Base-by-base conservation (phyloP, 2,329 filamentous ascomycete species). In the Dendryphion nanum region DNA sequence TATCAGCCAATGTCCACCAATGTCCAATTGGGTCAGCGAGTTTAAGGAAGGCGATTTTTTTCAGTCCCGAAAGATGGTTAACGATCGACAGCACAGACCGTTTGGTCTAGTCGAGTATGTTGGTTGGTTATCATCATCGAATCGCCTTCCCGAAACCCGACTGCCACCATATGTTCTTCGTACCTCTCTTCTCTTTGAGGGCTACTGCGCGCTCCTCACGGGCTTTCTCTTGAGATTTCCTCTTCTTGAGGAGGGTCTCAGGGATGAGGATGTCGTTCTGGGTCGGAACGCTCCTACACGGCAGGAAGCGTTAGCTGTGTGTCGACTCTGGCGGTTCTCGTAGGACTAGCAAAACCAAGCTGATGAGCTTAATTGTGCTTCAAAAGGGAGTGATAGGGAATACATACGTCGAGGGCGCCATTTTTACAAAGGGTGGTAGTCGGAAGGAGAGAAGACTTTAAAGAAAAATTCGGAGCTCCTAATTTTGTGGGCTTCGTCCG, bases 31-130 rank as follows among this genome's bases (percentile, higher is more conserved):
- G 12, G 10, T 14, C 10, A 30, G 29, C 12, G 16, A 30, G n/a
- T 8, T 45, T 34, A 38, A 45, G 44, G 48, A 55, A 49, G 52
- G 48, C 53, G 48, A 55, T 55, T 7, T 46, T 57, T 47, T 53
- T 97, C 93, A 96, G 89, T 88, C 89, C 91, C 89, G 89, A 95
- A 95, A 95, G 89, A 95, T 95, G 89, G 88, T 94, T 88, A 83
- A 89, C 80, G 79, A 79, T 86, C 88, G 89, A 96, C 91, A 95
- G 78, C 93, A 98, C 95, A 70, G 93, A 91, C 87, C 73, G 63
- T 57, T 52, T 70, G 75, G 86, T 87, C 93, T 98, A 97, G 91
- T 91, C 87, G 88, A 85, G 74, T n/a, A 75, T 73, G 71, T 81
- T 77, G 78, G 78, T 87, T 79, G 82, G 83, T 80, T 21, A 86